phyloP scores from a whole-genome alignment of 768 basidiomycete genomes.

The Mycena rebaudengoi region DNA sequence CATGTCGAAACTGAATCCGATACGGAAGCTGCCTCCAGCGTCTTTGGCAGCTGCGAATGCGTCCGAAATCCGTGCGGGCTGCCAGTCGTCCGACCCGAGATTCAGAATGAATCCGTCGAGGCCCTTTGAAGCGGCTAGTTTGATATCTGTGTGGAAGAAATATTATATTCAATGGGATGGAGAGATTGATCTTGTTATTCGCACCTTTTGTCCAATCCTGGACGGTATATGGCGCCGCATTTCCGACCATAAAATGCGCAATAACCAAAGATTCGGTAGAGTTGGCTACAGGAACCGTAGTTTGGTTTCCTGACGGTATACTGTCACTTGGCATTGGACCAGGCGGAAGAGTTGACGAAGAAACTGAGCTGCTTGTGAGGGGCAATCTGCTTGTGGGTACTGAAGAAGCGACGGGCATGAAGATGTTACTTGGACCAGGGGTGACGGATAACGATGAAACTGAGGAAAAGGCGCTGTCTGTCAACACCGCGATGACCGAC shows the following conservation, averaged over 20 bases:
- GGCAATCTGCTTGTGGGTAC: too few species aligned
- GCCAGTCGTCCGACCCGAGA: not conserved
- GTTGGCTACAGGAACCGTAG: too few species aligned
- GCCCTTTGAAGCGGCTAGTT: not conserved
- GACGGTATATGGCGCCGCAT: constrained; percentile 1
- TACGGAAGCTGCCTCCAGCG: not conserved
- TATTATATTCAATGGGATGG: not conserved
- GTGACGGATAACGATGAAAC: too few species aligned
- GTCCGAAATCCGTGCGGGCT: not conserved
- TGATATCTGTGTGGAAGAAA: not conserved
- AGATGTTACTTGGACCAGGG: too few species aligned
- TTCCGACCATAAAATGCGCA: constrained; percentile 17
- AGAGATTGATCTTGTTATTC: not conserved
- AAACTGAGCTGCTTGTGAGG: too few species aligned
- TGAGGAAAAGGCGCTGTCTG: too few species aligned
- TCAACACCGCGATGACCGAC: too few species aligned
- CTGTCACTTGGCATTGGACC: too few species aligned
- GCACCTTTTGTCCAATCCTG: not conserved
- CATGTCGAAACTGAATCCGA: constrained; percentile 2
- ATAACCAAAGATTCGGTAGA: not conserved
- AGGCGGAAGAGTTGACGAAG: too few species aligned
- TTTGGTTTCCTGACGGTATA: too few species aligned
- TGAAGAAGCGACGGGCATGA: too few species aligned
- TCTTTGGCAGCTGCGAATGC: not conserved
- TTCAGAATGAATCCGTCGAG: not conserved